phyloP scores from a whole-genome alignment of 2,329 filamentous ascomycete species.

The Dendryphion nanum region DNA sequence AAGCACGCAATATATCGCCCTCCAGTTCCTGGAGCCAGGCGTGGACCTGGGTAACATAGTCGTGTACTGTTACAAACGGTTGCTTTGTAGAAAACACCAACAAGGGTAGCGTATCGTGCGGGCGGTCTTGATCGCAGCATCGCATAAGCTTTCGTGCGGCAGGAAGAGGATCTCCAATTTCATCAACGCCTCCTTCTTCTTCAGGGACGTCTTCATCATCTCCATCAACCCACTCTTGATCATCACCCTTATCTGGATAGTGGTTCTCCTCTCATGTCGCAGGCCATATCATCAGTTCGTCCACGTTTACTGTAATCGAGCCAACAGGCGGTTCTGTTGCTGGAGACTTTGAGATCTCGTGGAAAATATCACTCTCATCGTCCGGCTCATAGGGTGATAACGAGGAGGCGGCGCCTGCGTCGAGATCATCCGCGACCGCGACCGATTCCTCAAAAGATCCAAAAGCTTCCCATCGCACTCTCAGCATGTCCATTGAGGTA shows the following conservation, averaged over 20 bases:
- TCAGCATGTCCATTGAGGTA: slow-evolving; percentile 6
- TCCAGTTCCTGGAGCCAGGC: slow-evolving; percentile 4
- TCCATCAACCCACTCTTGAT: no score
- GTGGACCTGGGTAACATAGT: slow-evolving; percentile 4
- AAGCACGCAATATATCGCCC: background rate
- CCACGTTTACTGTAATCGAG: slow-evolving; percentile 4
- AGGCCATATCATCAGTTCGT: no score
- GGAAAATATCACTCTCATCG: no score
- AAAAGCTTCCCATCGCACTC: slow-evolving; percentile 5
- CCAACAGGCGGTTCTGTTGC: slow-evolving; percentile 5
- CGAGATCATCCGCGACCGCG: slow-evolving; percentile 1
- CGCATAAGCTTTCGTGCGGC: slow-evolving; percentile 5
- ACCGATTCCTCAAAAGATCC: slow-evolving; percentile 3
- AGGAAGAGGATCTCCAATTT: no score
- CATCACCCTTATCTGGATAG: background rate
- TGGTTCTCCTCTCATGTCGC: slow-evolving; percentile 1
- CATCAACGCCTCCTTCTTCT: slow-evolving; percentile 1
- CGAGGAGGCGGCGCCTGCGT: background rate
- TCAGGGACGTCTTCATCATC: slow-evolving; percentile 1
- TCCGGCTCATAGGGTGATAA: background rate
- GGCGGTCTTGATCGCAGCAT: slow-evolving; percentile 5
- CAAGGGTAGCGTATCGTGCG: slow-evolving; percentile 2
- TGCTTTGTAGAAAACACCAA: background rate
- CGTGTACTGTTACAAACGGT: slow-evolving; percentile 5
- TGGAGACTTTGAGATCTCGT: slow-evolving; percentile 3